A percentile compares a stretch with the other conserved stretches of the same genome.
Conservation (phyloP, 495 filamentous ascomycete genomes). For the Pyrenopolyporus hunteri region DNA sequence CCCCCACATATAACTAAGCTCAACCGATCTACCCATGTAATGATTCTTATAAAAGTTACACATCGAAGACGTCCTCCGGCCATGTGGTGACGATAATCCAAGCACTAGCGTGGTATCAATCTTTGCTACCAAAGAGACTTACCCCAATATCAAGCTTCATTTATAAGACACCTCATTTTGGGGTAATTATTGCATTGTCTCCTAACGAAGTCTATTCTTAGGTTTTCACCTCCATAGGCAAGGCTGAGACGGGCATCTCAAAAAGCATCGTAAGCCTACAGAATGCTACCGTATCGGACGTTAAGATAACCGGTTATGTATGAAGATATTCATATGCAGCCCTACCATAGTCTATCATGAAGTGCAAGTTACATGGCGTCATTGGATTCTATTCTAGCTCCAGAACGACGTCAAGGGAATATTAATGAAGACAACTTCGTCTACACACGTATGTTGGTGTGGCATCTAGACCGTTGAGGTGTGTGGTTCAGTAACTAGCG, state of each 20-base stretch:
- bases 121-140: neutral
- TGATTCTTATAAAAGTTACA: neutral
- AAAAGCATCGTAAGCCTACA: neutral
- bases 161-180: neutral
- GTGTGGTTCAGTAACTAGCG: slow-evolving; percentile 17
- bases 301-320: neutral
- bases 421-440: slow-evolving; percentile 11
- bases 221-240: slow-evolving; percentile 3
- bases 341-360: slow-evolving; percentile 20
- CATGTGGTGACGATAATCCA: neutral
- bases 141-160: neutral
- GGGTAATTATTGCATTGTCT: neutral
- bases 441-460: neutral
- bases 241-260: slow-evolving; percentile 7
- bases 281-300: slow-evolving; percentile 7
- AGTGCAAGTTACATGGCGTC: slow-evolving; percentile 30
- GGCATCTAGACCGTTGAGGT: slow-evolving; percentile 16
- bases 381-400: slow-evolving; percentile 10
- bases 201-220: slow-evolving; percentile 17
- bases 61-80: too few relatives aligned
- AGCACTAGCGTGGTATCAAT: neutral
- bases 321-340: slow-evolving; percentile 21
- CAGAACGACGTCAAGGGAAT: neutral
- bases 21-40: too few relatives aligned
- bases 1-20: too few relatives aligned